Percentiles rank a stretch among this genome's conserved stretches.
These are phyloP conservation scores for Curvularia sp. DNA, from an alignment of 2,329 filamentous ascomycete genomes.

Conservation along the genomic window DNA sequence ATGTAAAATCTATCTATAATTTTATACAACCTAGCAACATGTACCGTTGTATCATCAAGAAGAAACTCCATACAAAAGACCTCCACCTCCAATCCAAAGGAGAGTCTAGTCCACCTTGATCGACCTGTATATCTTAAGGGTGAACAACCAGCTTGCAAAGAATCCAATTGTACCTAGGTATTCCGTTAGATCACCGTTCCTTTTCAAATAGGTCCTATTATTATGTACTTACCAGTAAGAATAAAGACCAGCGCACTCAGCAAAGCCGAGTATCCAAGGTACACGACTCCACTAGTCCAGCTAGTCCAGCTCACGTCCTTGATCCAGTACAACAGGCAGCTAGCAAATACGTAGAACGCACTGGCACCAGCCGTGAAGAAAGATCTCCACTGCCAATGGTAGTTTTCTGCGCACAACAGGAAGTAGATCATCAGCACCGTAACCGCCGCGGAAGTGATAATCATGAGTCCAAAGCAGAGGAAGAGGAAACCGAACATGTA, in stretches of 20 bases:
- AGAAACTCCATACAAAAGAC: background rate
- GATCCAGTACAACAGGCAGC: conserved; percentile 89
- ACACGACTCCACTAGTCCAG: conserved; percentile 85
- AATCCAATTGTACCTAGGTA: conserved; percentile 86
- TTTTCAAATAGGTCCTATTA: background rate
- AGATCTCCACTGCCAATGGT: conserved; percentile 98
- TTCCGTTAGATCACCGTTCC: conserved; percentile 16
- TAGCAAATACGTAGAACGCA: conserved; percentile 88
- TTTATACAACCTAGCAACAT: background rate
- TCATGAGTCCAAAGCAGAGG: conserved; percentile 96
- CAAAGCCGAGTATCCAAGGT: conserved; percentile 89
- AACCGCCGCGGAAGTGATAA: conserved; percentile 89
- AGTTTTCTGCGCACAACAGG: conserved; percentile 93
- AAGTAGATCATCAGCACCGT: conserved; percentile 97
- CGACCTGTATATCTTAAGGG: conserved; percentile 92
- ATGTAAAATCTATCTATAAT: conserved; percentile 11
- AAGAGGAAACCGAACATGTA: conserved; percentile 99
- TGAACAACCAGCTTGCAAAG: conserved; percentile 93
- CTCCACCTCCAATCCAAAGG: background rate
- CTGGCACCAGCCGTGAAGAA: conserved; percentile 92
- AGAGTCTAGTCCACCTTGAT: conserved; percentile 87
- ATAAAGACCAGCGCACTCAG: conserved; percentile 93
- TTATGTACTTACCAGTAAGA: conserved; percentile 75
- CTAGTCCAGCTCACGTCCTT: conserved; percentile 86
- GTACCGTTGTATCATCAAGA: conserved; percentile 2